phyloP scores from a whole-genome alignment of 2,329 filamentous ascomycete species.

The Ophiocordyceps robertsii region DNA sequence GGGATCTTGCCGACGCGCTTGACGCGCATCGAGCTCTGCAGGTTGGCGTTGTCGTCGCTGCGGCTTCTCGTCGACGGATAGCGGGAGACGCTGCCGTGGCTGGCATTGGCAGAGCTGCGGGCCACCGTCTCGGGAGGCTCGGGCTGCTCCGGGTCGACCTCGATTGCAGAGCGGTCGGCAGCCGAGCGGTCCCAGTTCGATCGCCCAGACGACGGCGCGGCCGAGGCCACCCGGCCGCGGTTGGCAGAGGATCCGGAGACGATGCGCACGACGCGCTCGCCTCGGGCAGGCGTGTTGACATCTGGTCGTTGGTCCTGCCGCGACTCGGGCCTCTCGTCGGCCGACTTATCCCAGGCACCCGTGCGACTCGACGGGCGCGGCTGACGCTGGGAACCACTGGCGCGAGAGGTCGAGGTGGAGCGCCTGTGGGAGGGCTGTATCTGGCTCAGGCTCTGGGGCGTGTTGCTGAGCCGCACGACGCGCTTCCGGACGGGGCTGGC shows the following conservation, averaged over 20 bases:
- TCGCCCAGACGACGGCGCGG: slow-evolving; percentile 21
- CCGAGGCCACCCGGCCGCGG: slow-evolving; percentile 21
- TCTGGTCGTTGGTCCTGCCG: slow-evolving; percentile 23
- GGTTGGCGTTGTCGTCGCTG: slow-evolving; percentile 48
- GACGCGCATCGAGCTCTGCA: slow-evolving; percentile 62
- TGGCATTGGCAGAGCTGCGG: slow-evolving; percentile 30
- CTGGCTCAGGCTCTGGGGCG: slow-evolving; percentile 29
- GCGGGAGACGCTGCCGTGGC: slow-evolving; percentile 39
- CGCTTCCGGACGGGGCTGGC: slow-evolving; percentile 41
- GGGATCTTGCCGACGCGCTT: slow-evolving; percentile 64
- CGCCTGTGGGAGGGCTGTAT: slow-evolving; percentile 28
- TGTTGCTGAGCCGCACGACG: slow-evolving; percentile 42
- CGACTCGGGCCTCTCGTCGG: slow-evolving; percentile 23
- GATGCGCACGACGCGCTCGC: slow-evolving; percentile 41
- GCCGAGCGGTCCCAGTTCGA: slow-evolving; percentile 19
- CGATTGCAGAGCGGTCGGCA: slow-evolving; percentile 19
- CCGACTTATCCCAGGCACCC: slow-evolving; percentile 25
- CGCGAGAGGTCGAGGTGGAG: slow-evolving; percentile 35
- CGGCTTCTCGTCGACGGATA: slow-evolving; percentile 35
- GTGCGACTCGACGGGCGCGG: slow-evolving; percentile 22
- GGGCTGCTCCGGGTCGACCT: slow-evolving; percentile 31
- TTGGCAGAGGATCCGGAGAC: slow-evolving; percentile 36
- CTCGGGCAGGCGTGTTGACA: slow-evolving; percentile 40
- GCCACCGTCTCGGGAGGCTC: slow-evolving; percentile 37
- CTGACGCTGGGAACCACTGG: slow-evolving; percentile 12